A percentile compares a stretch with the other conserved stretches of the same genome.
phyloP scores from a whole-genome alignment of 495 filamentous ascomycete species.

The Cladorrhinum samala region DNA sequence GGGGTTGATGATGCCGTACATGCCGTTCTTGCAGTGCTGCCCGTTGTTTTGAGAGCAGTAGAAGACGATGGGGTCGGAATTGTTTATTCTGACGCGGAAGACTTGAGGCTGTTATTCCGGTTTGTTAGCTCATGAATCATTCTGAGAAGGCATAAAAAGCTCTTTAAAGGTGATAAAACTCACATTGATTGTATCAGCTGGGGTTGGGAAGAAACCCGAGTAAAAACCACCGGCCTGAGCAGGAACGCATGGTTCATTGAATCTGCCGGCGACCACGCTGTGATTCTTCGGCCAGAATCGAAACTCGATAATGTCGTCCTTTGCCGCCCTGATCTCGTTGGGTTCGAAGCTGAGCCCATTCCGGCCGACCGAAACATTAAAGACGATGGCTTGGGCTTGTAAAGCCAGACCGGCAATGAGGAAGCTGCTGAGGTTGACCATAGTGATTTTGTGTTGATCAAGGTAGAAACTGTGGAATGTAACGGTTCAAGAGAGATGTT shows the following conservation, averaged over 20 bases:
- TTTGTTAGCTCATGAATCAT: background rate
- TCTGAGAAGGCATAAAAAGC: background rate
- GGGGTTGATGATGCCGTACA: constrained; percentile 34
- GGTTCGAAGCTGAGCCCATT: constrained; percentile 28
- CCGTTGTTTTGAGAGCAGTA: constrained; percentile 44
- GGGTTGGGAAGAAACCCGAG: constrained; percentile 39
- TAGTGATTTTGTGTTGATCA: background rate
- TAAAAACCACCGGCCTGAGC: constrained; percentile 34
- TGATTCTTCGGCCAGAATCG: constrained; percentile 47
- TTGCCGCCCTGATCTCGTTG: constrained; percentile 28
- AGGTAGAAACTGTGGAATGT: background rate
- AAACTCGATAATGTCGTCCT: constrained; percentile 49
- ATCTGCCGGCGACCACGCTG: constrained; percentile 43
- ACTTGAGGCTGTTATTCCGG: constrained; percentile 19
- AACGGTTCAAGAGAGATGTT: too few relatives aligned
- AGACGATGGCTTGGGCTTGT: constrained; percentile 19
- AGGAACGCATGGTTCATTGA: constrained; percentile 42
- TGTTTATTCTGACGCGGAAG: constrained; percentile 46
- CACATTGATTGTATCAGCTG: constrained; percentile 19
- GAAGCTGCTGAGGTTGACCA: constrained; percentile 10
- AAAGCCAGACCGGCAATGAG: constrained; percentile 13
- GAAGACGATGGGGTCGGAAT: constrained; percentile 48
- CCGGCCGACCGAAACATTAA: constrained; percentile 23
- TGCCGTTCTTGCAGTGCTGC: constrained; percentile 30
- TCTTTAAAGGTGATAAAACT: constrained; percentile 2